These are phyloP conservation scores for Hypomontagnella submonticulosa DNA, from an alignment of 495 filamentous ascomycete genomes.

Conservation along the genomic window DNA sequence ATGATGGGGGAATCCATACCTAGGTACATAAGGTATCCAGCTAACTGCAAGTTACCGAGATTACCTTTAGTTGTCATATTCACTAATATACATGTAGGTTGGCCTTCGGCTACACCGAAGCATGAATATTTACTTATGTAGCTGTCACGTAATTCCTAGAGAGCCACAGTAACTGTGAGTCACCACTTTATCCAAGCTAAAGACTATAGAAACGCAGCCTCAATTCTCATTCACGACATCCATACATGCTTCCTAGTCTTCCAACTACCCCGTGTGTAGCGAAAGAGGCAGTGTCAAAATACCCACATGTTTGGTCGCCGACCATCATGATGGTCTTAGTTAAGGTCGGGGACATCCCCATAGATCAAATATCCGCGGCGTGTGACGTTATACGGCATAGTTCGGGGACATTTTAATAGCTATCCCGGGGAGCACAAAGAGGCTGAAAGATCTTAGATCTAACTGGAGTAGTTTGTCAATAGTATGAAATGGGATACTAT, in stretches of 20 bases:
- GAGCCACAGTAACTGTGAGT: no score
- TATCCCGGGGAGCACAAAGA: conserved; percentile 4
- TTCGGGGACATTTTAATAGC: conserved; percentile 6
- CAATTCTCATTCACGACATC: background rate
- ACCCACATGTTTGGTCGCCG: conserved; percentile 14
- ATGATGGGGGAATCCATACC: no score
- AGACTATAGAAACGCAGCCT: background rate
- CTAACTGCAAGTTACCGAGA: no score
- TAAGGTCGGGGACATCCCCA: background rate
- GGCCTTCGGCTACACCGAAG: no score
- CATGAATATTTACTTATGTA: no score
- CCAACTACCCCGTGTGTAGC: no score
- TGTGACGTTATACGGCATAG: conserved; percentile 11
- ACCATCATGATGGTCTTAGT: background rate
- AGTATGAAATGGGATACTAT: background rate
- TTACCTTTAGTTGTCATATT: no score
- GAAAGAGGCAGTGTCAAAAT: background rate
- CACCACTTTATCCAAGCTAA: no score
- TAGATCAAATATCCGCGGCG: background rate
- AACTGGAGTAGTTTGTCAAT: background rate
- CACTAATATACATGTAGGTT: no score
- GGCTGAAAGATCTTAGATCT: conserved; percentile 15
- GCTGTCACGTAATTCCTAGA: no score
- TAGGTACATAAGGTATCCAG: no score
- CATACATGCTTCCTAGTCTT: no score